Evolutionary conservation across 2,329 filamentous ascomycete species (phyloP).

Genomic region (Penicillium palitans): DNA sequence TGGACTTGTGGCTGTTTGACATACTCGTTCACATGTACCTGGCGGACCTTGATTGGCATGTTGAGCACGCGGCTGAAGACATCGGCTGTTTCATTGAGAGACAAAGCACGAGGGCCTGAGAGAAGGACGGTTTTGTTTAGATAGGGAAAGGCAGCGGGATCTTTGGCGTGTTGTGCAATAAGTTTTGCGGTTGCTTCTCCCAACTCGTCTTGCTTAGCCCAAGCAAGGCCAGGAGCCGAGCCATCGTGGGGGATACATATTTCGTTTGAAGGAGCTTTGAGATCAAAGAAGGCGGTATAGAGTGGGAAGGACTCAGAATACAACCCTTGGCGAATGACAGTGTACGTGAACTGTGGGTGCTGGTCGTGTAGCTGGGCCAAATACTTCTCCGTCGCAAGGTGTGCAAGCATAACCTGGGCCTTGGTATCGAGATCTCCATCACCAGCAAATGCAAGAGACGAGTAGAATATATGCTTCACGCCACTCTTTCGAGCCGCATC

Average conservation of each 20-base stretch:
- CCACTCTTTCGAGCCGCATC: not conserved
- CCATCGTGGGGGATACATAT: not conserved
- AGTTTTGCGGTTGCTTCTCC: not conserved
- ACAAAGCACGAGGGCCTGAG: not conserved
- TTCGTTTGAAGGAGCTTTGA: not conserved
- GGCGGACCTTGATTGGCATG: not conserved
- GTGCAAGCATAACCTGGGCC: not conserved
- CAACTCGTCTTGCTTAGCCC: not conserved
- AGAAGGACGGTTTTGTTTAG: not conserved
- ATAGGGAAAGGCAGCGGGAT: not conserved
- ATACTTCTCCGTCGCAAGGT: not conserved
- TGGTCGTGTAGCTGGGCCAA: not conserved
- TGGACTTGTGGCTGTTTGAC: not conserved
- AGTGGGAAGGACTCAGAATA: not conserved
- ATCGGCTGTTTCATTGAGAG: not conserved
- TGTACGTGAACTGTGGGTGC: not conserved
- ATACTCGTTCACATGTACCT: not conserved
- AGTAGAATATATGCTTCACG: not conserved
- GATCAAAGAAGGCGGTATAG: not conserved
- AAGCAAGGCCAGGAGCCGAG: not conserved
- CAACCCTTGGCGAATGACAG: not conserved
- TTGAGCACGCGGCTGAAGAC: not conserved
- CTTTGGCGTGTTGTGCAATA: not conserved
- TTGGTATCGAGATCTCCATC: not conserved
- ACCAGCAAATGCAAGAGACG: not conserved